A percentile compares a stretch with the other conserved stretches of the same genome.
phyloP scores from a whole-genome alignment of 352 stramenopile genomes.

The Globisporangium abappressorium region DNA sequence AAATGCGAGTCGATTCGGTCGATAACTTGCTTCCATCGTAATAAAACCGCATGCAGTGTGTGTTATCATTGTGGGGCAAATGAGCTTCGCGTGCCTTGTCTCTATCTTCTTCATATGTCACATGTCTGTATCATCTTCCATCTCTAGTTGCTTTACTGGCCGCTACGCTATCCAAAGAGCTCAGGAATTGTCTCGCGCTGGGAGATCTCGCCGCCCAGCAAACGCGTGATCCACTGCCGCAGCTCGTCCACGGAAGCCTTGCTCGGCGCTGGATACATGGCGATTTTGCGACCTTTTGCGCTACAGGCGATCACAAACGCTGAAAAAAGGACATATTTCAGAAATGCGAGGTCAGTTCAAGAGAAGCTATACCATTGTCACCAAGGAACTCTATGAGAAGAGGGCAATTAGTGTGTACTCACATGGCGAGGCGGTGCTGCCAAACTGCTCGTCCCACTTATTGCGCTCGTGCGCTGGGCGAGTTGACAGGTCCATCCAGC shows the following conservation, averaged over 20 bases:
- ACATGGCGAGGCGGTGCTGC: constrained; percentile 23
- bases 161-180: constrained; percentile 32
- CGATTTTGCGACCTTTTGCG: constrained; percentile 65
- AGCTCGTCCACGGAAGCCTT: constrained; percentile 32
- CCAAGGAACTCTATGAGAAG: not conserved
- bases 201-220: constrained; percentile 56
- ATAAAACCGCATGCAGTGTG: not conserved
- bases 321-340: constrained; percentile 13
- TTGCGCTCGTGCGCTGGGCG: constrained; percentile 24
- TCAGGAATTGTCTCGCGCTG: constrained; percentile 32
- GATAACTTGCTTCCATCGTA: not conserved
- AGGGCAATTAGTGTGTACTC: constrained; percentile 14
- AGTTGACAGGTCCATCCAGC: constrained; percentile 59
- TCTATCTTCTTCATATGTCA: constrained; percentile 7
- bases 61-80: not conserved
- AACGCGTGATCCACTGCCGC: constrained; percentile 58
- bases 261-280: constrained; percentile 25
- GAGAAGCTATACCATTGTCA: not conserved
- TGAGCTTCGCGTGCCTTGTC: not conserved
- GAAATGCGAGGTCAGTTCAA: not conserved
- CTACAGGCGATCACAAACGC: constrained; percentile 59
- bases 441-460: constrained; percentile 54
- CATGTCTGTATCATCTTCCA: constrained; percentile 18
- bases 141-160: not conserved
- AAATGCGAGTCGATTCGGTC: not conserved